Base-by-base conservation (phyloP, 768 basidiomycete species). In the Pisolithus marmoratus region DNA sequence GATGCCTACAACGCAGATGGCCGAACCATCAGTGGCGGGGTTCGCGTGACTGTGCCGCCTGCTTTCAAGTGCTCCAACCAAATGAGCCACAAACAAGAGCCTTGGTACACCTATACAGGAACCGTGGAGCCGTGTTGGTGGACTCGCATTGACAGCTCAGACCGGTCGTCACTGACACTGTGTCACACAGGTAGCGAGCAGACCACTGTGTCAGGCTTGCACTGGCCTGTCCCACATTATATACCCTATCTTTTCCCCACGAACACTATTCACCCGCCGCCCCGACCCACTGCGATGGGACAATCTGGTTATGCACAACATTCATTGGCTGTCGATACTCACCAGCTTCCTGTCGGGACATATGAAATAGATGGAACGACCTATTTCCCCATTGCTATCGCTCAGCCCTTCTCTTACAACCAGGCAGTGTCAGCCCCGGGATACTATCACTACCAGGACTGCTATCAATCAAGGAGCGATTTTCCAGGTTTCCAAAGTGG, bases 111-210 rank as follows among this genome's bases (percentile, higher is more conserved):
- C 24, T 70, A 71, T 49, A 64, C 70, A 4, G 58, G 57, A 24
- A 64, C 63, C 19, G 58, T 61, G 41, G 50, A 62, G 38, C 55
- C 66, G 38, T 69, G 71, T 74, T 60, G 51, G 73, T 66, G 42
- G 17, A 51, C 46, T 27, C 36, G 27, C n/a, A 19, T 49, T 24
- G 26, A 31, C 23, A 36, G 41, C 36, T n/a, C 3, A 29, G 29
- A 14, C 38, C 8, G 48, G 2, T 22, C 20, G 20, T 15, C 17
- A 3, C 47, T 57, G 54, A 46, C 27, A 41, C 29, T 20, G 20
- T 40, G 20, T 22, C n/a, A 45, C 46, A 19, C 27, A 62, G 59
- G 54, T 38, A 59, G 48, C 42, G 37, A 40, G 5, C 36, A 38
- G 19, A 31, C 20, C 19, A 17, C 8, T 23, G 22, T 26, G 17